Evolutionary conservation across 78 protist species (phyloP).

Genomic region (Guillardia theta): DNA sequence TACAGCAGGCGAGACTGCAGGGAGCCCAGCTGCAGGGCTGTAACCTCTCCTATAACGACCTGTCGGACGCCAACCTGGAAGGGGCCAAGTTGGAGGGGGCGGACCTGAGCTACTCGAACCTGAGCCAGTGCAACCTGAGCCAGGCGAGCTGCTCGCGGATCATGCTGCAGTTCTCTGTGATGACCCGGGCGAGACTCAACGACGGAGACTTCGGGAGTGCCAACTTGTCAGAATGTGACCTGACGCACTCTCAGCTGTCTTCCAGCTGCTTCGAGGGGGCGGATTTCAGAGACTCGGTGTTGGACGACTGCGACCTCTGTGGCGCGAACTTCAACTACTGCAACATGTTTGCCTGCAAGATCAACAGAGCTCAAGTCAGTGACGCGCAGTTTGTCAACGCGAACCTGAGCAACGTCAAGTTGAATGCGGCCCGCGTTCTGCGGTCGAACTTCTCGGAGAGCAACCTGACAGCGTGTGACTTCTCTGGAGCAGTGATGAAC

Average conservation of each 20-base stretch:
- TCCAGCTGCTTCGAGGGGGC: too few species aligned
- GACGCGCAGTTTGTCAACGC: background rate
- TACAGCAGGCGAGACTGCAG: background rate
- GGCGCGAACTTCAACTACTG: background rate
- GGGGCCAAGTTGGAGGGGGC: background rate
- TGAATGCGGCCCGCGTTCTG: background rate
- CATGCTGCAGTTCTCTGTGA: too few species aligned
- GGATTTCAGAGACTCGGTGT: background rate
- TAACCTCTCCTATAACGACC: background rate
- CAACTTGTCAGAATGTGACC: too few species aligned
- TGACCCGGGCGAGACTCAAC: too few species aligned
- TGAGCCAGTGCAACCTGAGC: background rate
- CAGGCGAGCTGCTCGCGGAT: background rate
- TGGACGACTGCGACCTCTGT: background rate
- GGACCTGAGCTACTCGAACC: background rate
- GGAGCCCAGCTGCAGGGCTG: background rate
- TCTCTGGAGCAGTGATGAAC: background rate
- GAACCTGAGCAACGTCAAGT: background rate
- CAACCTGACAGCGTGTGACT: too few species aligned
- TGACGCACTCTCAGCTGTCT: too few species aligned
- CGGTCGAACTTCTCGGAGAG: too few species aligned
- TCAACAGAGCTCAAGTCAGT: background rate
- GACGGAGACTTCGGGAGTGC: too few species aligned
- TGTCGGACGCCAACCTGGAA: background rate
- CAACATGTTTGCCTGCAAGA: background rate